Evolutionary conservation across 768 basidiomycete genomes (phyloP).

Genomic region (Xerocomus potaroensis): DNA sequence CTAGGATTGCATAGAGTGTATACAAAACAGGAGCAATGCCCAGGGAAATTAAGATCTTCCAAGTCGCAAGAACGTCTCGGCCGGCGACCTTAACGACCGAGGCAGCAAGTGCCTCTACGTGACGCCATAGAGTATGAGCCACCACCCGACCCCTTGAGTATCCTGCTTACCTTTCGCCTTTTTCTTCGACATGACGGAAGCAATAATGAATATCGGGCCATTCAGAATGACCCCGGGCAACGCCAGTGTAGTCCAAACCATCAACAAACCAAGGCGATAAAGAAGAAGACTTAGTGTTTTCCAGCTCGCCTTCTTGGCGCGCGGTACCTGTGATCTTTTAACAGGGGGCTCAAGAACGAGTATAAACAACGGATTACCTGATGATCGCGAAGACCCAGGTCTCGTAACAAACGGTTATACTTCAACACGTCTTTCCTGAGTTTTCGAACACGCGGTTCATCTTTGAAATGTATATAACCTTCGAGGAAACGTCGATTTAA

Average conservation of each 20-base stretch:
- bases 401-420: slow-evolving; percentile 84
- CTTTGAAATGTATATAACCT: slow-evolving; percentile 88
- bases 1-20: slow-evolving; percentile 74
- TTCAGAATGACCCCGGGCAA: slow-evolving; percentile 90
- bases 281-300: slow-evolving; percentile 79
- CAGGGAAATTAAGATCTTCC: slow-evolving; percentile 94
- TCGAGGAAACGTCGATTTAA: slow-evolving; percentile 89
- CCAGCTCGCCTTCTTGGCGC: slow-evolving; percentile 81
- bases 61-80: slow-evolving; percentile 95
- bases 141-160: not conserved
- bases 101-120: slow-evolving; percentile 87
- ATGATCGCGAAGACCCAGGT: slow-evolving; percentile 91
- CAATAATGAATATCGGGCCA: slow-evolving; percentile 88
- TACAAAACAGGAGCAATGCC: slow-evolving; percentile 89
- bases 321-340: slow-evolving; percentile 58
- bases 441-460: slow-evolving; percentile 84
- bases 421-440: slow-evolving; percentile 76
- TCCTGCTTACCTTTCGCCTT: slow-evolving; percentile 75
- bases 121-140: not conserved
- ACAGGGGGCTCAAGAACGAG: not conserved
- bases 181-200: slow-evolving; percentile 78
- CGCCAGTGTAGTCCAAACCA: slow-evolving; percentile 79
- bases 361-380: slow-evolving; percentile 49
- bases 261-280: slow-evolving; percentile 75
- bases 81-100: slow-evolving; percentile 94